Base-by-base conservation (phyloP, 768 basidiomycete species). In the Lyophyllum atratum region DNA sequence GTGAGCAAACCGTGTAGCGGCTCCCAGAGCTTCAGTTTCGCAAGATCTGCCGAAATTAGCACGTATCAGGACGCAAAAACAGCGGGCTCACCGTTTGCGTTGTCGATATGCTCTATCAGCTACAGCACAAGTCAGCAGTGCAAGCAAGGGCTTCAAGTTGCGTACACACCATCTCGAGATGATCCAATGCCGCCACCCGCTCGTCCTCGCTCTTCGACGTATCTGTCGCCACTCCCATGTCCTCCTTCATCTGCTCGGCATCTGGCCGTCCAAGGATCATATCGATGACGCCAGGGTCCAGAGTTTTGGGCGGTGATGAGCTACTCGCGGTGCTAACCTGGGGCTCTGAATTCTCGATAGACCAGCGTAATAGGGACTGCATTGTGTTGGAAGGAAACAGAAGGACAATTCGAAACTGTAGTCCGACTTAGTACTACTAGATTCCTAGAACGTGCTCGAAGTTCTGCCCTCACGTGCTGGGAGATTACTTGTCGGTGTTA, bases 51-150 rank as follows among this genome's bases (percentile, higher is more conserved):
- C 26, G 10, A 29, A 10, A 25, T 4, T 44, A 5, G 43, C 48
- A 39, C 15, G 17, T n/a, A 56, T 31, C 8, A 53, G 49, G 22
- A 17, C n/a, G n/a, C n/a, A 17, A 59, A 40, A 17, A 15, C 56
- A 68, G 56, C 44, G 28, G 46, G 80, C 85, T 77, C 66, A 87
- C 93, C 83, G 67, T 93, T 95, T 0, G 94, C 93, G 69, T 96
- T 96, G 65, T 96, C 94, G 52, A 96, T 92, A 39, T 83, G 83
- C 70, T 96, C 92, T 54, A 95, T 79, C 26, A 95, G 76, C 93
- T 95, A 62, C 25, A 47, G 26, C 12, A 39, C 45, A 59, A 25
- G 1, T 21, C 12, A 40, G 21, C 26, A 26, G 28, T 29, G 43
- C 50, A 10, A 43, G 21, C 14, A 19, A 21, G 15, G 9, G 19